Conservation (phyloP, 495 filamentous ascomycete genomes). For the Penicillium cataractarum region DNA sequence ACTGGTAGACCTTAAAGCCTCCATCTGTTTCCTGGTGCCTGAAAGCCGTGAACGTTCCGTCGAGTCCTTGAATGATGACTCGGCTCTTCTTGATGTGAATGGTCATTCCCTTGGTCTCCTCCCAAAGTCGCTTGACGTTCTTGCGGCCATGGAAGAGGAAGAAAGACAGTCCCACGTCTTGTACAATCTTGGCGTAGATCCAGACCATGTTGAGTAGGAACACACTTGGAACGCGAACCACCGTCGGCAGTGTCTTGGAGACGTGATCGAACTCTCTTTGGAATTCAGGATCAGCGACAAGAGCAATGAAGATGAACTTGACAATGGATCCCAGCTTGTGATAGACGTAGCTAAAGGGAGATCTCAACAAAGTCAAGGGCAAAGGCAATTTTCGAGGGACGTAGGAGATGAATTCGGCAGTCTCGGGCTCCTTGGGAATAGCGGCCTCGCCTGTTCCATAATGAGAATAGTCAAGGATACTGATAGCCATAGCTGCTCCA, state of each 20-base stretch:
- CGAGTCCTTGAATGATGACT: slow-evolving; percentile 47
- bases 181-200: slow-evolving; percentile 48
- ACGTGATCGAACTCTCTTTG: slow-evolving; percentile 60
- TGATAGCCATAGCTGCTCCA: slow-evolving; percentile 42
- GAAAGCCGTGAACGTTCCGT: slow-evolving; percentile 54
- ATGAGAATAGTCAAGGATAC: slow-evolving; percentile 44
- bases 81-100: slow-evolving; percentile 50
- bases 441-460: slow-evolving; percentile 39
- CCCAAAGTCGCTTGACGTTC: slow-evolving; percentile 48
- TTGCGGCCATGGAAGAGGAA: slow-evolving; percentile 53
- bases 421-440: slow-evolving; percentile 34
- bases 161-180: slow-evolving; percentile 46
- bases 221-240: slow-evolving; percentile 44
- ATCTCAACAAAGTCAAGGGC: slow-evolving; percentile 31
- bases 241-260: slow-evolving; percentile 32
- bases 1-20: slow-evolving; percentile 51
- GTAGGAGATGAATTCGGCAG: slow-evolving; percentile 37
- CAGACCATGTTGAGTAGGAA: slow-evolving; percentile 51
- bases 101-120: slow-evolving; percentile 52
- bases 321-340: slow-evolving; percentile 44
- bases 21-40: slow-evolving; percentile 43
- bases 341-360: slow-evolving; percentile 38
- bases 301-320: slow-evolving; percentile 58
- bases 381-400: slow-evolving; percentile 32
- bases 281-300: slow-evolving; percentile 61